Percentiles rank a stretch among this genome's conserved stretches.
phyloP scores from a whole-genome alignment of 2,329 filamentous ascomycete genomes.

The Trichoderma sp. region DNA sequence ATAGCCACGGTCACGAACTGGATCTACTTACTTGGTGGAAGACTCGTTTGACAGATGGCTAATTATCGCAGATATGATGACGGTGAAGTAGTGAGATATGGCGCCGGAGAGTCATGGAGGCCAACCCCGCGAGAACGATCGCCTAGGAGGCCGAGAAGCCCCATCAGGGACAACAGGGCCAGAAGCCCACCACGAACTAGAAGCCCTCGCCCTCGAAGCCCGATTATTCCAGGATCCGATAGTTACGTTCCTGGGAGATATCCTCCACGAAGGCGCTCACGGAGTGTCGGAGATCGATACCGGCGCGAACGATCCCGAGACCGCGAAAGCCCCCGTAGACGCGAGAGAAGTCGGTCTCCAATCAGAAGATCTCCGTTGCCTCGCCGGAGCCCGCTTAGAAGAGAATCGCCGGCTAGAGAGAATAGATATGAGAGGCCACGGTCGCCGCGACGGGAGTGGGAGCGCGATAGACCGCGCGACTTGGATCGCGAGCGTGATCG shows the following conservation, averaged over 20 bases:
- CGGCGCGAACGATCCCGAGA: slow-evolving; percentile 46
- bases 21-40: background rate
- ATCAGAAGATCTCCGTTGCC: slow-evolving; percentile 41
- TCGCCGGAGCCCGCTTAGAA: slow-evolving; percentile 42
- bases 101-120: slow-evolving; percentile 62
- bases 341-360: slow-evolving; percentile 41
- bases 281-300: slow-evolving; percentile 45
- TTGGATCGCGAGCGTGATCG: slow-evolving; percentile 37
- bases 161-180: slow-evolving; percentile 32
- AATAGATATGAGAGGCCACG: slow-evolving; percentile 43
- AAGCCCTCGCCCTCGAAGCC: slow-evolving; percentile 33
- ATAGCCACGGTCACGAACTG: background rate
- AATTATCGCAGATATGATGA: slow-evolving; percentile 55
- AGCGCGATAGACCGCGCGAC: slow-evolving; percentile 36
- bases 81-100: slow-evolving; percentile 62
- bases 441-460: slow-evolving; percentile 42
- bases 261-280: slow-evolving; percentile 43
- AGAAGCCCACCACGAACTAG: slow-evolving; percentile 35
- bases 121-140: slow-evolving; percentile 57
- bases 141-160: slow-evolving; percentile 40
- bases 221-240: slow-evolving; percentile 43
- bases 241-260: slow-evolving; percentile 51
- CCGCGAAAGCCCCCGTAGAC: slow-evolving; percentile 40
- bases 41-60: background rate
- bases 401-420: slow-evolving; percentile 39